Conservation (phyloP, 2,329 filamentous ascomycete species). For the Botrytis cinerea region DNA sequence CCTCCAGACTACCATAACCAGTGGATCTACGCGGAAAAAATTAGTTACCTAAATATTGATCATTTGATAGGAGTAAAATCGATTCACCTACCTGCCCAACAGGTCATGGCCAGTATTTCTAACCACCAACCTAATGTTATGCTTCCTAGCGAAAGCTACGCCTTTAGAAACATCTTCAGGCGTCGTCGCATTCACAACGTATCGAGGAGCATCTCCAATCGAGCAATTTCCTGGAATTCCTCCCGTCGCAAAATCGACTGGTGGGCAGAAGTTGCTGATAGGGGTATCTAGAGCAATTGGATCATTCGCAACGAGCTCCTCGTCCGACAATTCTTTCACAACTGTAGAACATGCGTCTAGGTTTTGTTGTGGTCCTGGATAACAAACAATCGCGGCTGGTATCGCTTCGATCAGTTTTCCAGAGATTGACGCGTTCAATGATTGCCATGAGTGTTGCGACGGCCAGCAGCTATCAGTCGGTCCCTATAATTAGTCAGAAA, state of each 20-base stretch:
- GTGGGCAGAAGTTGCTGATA: conserved; percentile 50
- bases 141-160: conserved; percentile 49
- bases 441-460: conserved; percentile 36
- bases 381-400: conserved; percentile 43
- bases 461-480: conserved; percentile 42
- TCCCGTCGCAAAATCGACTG: conserved; percentile 1
- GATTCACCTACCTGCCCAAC: conserved; percentile 41
- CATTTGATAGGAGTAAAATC: neutral
- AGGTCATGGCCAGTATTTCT: conserved; percentile 51
- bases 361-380: conserved; percentile 40
- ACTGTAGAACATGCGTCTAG: conserved; percentile 41
- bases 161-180: conserved; percentile 42
- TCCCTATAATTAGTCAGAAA: conserved; percentile 18
- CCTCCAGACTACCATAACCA: conserved; percentile 41
- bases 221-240: conserved; percentile 40
- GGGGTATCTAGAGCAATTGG: conserved; percentile 46
- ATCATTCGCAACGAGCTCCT: conserved; percentile 44
- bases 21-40: conserved; percentile 30
- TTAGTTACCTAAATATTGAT: conserved; percentile 33
- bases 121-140: conserved; percentile 48
- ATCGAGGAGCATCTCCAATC: conserved; percentile 45
- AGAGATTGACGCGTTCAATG: conserved; percentile 41
- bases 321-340: conserved; percentile 38
- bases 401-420: conserved; percentile 42
- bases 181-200: conserved; percentile 45